phyloP scores from a whole-genome alignment of 345 rosid genomes.

The Linum trigynum region DNA sequence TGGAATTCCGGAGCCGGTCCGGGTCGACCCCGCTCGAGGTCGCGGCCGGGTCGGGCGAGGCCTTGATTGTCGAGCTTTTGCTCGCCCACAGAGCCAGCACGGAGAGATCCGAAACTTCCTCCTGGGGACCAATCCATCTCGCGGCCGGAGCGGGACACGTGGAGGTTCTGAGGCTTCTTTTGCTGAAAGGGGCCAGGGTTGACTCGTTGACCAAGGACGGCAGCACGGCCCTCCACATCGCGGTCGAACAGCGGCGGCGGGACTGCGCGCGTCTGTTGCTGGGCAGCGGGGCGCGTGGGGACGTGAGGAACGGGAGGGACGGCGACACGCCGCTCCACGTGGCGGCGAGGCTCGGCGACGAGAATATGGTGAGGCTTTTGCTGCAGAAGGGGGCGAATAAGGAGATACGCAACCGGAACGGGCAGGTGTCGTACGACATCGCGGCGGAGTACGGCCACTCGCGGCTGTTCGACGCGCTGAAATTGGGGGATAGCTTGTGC shows the following conservation, averaged over 20 bases:
- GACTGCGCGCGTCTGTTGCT: constrained; percentile 41
- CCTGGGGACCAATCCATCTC: constrained; percentile 44
- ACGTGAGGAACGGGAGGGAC: constrained; percentile 21
- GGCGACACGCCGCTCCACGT: constrained; percentile 47
- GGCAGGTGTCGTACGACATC: constrained; percentile 40
- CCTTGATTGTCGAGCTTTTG: constrained; percentile 46
- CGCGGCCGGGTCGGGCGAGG: constrained; percentile 41
- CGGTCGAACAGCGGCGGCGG: constrained; percentile 32
- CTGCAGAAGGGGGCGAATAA: constrained; percentile 44
- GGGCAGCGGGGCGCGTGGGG: constrained; percentile 33
- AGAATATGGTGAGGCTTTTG: constrained; percentile 39
- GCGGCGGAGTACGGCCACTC: constrained; percentile 44
- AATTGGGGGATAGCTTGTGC: constrained; percentile 44
- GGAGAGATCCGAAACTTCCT: constrained; percentile 33
- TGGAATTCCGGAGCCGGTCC: constrained; percentile 30
- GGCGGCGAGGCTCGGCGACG: constrained; percentile 43
- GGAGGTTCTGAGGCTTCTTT: constrained; percentile 42
- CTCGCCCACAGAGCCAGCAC: constrained; percentile 39
- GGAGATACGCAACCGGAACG: constrained; percentile 32
- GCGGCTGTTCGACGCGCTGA: constrained; percentile 37
- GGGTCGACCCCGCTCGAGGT: constrained; percentile 45
- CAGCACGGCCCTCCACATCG: constrained; percentile 42
- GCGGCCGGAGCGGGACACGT: constrained; percentile 37
- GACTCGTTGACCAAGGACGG: constrained; percentile 40
- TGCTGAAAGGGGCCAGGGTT: constrained; percentile 39